These are phyloP conservation scores for Ophiostoma montium DNA, from an alignment of 2,329 filamentous ascomycete genomes.

Conservation along the genomic window DNA sequence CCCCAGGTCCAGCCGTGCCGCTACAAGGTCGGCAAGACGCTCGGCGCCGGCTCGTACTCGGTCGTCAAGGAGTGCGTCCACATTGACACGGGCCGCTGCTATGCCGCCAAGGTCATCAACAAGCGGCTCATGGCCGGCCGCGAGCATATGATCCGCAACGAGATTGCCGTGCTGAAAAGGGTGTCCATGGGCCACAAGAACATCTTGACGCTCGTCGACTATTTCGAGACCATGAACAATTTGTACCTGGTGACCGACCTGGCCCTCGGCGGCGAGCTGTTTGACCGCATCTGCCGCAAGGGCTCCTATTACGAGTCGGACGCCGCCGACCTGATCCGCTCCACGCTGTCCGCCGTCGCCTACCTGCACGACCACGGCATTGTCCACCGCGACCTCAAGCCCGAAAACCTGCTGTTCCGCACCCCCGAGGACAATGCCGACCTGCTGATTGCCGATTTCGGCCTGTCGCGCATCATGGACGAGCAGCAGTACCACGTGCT, in stretches of 20 bases:
- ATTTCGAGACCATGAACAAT: constrained; percentile 99
- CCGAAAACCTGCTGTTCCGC: constrained; percentile 90
- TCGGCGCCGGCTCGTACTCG: constrained; percentile 92
- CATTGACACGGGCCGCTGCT: constrained; percentile 93
- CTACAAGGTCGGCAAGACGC: constrained; percentile 97
- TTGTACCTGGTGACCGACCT: constrained; percentile 96
- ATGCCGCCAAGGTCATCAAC: constrained; percentile 98
- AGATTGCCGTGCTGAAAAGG: constrained; percentile 91
- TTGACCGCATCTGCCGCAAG: constrained; percentile 97
- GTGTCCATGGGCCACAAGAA: constrained; percentile 99
- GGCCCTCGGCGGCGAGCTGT: constrained; percentile 88
- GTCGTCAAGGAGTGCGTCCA: constrained; percentile 99
- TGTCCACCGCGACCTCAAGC: constrained; percentile 93
- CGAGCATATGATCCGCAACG: constrained; percentile 97
- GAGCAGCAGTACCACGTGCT: constrained; percentile 96
- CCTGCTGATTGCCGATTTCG: constrained; percentile 92
- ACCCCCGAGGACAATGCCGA: constrained; percentile 97
- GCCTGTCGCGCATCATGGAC: constrained; percentile 93
- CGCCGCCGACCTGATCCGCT: constrained; percentile 85
- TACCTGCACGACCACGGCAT: constrained; percentile 98
- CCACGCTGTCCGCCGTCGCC: constrained; percentile 90
- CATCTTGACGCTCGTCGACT: constrained; percentile 93
- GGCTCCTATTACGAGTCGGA: constrained; percentile 97
- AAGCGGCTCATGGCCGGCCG: constrained; percentile 94
- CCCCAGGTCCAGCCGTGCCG: constrained; percentile 74